Evolutionary conservation across 1,139 yeast species (phyloP), one percentile per base, ranked within the genome.

Genomic region (Wickerhamomyces sp.): DNA sequence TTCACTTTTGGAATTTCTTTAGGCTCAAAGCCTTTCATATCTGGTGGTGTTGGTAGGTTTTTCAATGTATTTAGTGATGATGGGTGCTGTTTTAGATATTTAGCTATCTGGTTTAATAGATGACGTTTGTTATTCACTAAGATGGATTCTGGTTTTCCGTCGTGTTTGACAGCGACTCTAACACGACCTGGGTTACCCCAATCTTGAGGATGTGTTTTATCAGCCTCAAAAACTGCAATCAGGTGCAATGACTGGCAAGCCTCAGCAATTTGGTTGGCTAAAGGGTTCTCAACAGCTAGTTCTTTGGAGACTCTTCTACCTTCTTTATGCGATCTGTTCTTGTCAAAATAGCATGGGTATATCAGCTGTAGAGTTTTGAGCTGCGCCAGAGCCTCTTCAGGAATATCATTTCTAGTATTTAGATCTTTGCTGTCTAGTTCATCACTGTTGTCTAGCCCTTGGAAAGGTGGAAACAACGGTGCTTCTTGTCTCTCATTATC

Each of bases 121-220:
- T 76, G 79, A 51, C 95, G 76, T 60, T 90, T 90, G 51, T 76
- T 80, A 35, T 70, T 62, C 5, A 52, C 59, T 32, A 60, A 29
- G 21, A 49, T 33, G 3, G 48, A 43, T 29, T 47, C 49, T 15
- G 57, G 55, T 35, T 64, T 64, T 15, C 78, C 76, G 25, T 69
- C 61, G 44, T 72, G 72, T 54, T 78, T 81, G 30, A 85, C 52
- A 36, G 78, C 65, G 17, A 89, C 85, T 51, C 96, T 75, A 28
- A 92, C 92, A 53, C 97, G 74, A 13, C 98, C 98, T 2, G 97
- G 95, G 58, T 92, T 92, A 46, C 97, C 96, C 74, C 85, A 92
- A 64, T 92, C 98, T 60, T 89, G 96, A 10, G 98, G 98, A 63
- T 92, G 98, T 4, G 84, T 65, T 64, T 89, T 92, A 46, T 84